These are phyloP conservation scores for Aspergillus pseudoviridinutans DNA, from an alignment of 2,329 filamentous ascomycete genomes.

Conservation along the genomic window DNA sequence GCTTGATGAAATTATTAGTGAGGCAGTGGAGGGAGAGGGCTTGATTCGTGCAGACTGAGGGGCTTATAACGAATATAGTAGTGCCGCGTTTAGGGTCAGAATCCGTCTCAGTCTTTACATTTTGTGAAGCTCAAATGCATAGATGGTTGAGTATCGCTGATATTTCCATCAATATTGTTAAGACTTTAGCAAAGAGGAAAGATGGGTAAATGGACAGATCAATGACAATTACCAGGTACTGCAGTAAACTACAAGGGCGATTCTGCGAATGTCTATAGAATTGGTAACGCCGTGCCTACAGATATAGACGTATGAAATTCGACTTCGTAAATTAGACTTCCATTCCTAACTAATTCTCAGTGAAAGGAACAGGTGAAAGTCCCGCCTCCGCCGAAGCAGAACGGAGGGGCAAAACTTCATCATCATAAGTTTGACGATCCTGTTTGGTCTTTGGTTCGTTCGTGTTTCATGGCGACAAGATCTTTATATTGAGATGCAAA, in stretches of 20 bases:
- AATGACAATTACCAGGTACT: neutral
- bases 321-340: slow-evolving; percentile 22
- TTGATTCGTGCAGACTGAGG: neutral
- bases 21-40: slow-evolving; percentile 24
- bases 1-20: slow-evolving; percentile 37
- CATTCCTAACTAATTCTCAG: slow-evolving; percentile 9
- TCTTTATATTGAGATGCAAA: slow-evolving; percentile 40
- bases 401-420: slow-evolving; percentile 9
- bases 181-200: neutral
- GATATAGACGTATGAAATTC: slow-evolving; percentile 1
- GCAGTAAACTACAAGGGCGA: neutral
- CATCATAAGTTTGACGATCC: slow-evolving; percentile 10
- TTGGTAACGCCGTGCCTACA: neutral
- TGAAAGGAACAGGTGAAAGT: slow-evolving; percentile 14
- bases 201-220: too few species aligned
- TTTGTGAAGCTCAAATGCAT: neutral
- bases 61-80: neutral
- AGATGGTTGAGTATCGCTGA: neutral
- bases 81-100: neutral
- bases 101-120: too few species aligned
- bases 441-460: slow-evolving; percentile 14
- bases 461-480: slow-evolving; percentile 32
- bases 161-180: too few species aligned
- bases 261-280: neutral
- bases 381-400: slow-evolving; percentile 3